Base-by-base conservation (phyloP, 1,284 basidiomycete species). In the Cryptococcus amylolentus region DNA sequence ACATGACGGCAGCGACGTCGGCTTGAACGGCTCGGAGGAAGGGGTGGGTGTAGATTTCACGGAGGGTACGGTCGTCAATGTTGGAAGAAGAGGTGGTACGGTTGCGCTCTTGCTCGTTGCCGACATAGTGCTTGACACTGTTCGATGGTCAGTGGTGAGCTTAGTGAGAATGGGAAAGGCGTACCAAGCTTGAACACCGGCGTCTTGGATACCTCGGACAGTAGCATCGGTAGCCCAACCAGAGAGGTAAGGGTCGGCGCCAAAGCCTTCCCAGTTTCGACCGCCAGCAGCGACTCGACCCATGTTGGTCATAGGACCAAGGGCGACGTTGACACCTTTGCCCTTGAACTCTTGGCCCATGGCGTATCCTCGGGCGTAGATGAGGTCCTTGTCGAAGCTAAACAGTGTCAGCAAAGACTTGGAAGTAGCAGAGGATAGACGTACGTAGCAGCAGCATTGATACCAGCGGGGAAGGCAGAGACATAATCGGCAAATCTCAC, bases 221-320 rank as follows among this genome's bases (percentile, higher is more conserved):
- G 87, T 89, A 72, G 87, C 84, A 59, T 85, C 88, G 0, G 87
- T 84, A 0, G 83, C 82, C 71, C 87, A 49, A 80, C 75, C 60
- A 87, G 82, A 72, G 42, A 92, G 78, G 77, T 85, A 91, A 0
- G 89, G 88, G 61, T 76, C 73, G 28, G 56, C 70, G 47, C 88
- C 86, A 61, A 89, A 91, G 8, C 88, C 88, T 79, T 93, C 89
- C 88, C 88, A 93, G 73, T 89, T 90, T 10, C 90, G 79, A 0
- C 90, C 90, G 3, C 80, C 84, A 16, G 82, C 82, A 5, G 86
- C 82, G 1, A 79, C 80, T 16, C 87, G 81, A 52, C 80, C 81
- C 51, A 87, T 71, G 54, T 77, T 76, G 45, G 72, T 75, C 66
- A 71, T 70, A 1, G 75, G 77, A 8, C 85, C 85, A 8, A 88